Evolutionary conservation across 1,139 yeast genomes (phyloP), one percentile per base, ranked within the genome.

Genomic region (Wickerhamomyces sp.): DNA sequence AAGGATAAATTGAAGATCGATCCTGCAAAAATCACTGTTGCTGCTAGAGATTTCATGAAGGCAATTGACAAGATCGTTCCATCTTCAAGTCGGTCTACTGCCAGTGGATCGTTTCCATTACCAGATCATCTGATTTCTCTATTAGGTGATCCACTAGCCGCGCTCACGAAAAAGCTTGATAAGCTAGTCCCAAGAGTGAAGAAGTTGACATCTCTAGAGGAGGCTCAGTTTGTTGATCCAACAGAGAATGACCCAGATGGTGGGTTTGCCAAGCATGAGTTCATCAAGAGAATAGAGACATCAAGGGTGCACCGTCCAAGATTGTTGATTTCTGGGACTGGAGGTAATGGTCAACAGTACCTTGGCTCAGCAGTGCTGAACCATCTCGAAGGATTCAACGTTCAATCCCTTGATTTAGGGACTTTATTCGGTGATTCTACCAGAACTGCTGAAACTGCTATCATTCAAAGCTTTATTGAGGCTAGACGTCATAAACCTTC

Each of bases 401-500:
- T 90, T 10, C 98, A 93, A 60, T 78, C 86, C 1, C 70, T 94
- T 40, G 99, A 93, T 62, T 70, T 93, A 50, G 89, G 91, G 1
- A 75, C 84, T 23, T 64, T 93, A 48, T 80, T 84, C 55, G 82
- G 93, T 13, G 98, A 91, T 58, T 75, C 95, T 6, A 78, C 94
- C 0, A 71, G 90, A 51, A 81, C 95, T 0, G 83, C 95, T 1
- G 99, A 93, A 59, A 87, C 90, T 61, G 76, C 87, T 1, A 75
- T 91, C 36, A 87, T 93, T 29, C 96, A 90, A 60, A 75, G 88
- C 27, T 84, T 94, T 60, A 74, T 86, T 31, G 99, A 93, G 65
- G 95, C 95, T 4, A 78, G 88, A 56, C 78, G 96, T 59, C 95
- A 91, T 54, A 88, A 86, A 48, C 99, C 99, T 1, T 79, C 96